phyloP scores from a whole-genome alignment of 2,329 filamentous ascomycete genomes.

The Paracamarosporium sp. region DNA sequence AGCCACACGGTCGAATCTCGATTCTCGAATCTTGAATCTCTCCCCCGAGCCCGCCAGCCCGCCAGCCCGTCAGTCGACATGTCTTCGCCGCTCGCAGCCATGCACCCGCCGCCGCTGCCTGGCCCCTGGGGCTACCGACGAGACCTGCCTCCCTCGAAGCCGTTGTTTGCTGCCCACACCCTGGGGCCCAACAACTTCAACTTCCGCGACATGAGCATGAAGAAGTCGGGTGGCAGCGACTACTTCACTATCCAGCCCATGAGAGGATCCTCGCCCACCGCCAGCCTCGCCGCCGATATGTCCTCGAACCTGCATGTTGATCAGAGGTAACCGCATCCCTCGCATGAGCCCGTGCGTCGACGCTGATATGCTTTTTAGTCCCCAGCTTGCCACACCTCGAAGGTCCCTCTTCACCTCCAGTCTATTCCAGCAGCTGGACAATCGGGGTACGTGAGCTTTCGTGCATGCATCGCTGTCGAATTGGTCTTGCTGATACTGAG shows the following conservation, averaged over 20 bases:
- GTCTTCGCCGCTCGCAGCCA: conserved; percentile 90
- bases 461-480: conserved; percentile 14
- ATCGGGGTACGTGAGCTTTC: conserved; percentile 62
- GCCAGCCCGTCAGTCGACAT: conserved; percentile 79
- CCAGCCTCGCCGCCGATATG: conserved; percentile 89
- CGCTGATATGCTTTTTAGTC: conserved; percentile 65
- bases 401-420: conserved; percentile 82
- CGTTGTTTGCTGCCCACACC: conserved; percentile 60
- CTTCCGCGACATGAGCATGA: conserved; percentile 78
- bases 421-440: conserved; percentile 65
- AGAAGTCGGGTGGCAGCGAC: conserved; percentile 69
- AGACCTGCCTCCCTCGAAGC: conserved; percentile 61
- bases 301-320: conserved; percentile 98
- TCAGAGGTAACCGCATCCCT: conserved; percentile 72
- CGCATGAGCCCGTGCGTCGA: conserved; percentile 28
- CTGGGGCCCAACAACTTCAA: conserved; percentile 73
- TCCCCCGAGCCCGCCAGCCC: too few relatives aligned
- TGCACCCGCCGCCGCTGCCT: conserved; percentile 76
- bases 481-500: conserved; percentile 32
- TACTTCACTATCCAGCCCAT: conserved; percentile 83
- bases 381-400: conserved; percentile 81
- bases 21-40: too few relatives aligned
- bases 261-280: conserved; percentile 86
- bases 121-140: conserved; percentile 68
- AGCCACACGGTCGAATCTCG: conserved; percentile 14